Evolutionary conservation across 1,139 yeast genomes (phyloP).

Genomic region (Hyphopichia burtonii): DNA sequence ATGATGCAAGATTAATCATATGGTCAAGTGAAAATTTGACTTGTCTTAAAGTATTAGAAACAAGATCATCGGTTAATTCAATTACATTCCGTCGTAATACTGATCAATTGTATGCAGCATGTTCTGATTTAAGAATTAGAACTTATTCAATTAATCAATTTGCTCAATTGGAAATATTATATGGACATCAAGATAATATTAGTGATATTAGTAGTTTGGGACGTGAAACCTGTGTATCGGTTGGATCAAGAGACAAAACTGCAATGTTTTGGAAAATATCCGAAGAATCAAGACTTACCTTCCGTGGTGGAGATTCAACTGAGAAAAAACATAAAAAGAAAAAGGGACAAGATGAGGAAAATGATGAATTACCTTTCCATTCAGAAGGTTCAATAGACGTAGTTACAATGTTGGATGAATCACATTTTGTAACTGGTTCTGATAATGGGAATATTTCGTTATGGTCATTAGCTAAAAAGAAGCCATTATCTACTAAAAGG

Average conservation of each 20-base stretch:
- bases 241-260: conserved; percentile 91
- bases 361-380: conserved; percentile 37
- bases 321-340: conserved; percentile 43
- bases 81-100: conserved; percentile 75
- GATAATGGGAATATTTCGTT: conserved; percentile 87
- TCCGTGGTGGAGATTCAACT: conserved; percentile 79
- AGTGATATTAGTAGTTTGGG: conserved; percentile 76
- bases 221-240: conserved; percentile 91
- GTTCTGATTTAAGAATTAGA: conserved; percentile 88
- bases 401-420: conserved; percentile 87
- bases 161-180: conserved; percentile 84
- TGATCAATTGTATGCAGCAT: conserved; percentile 87
- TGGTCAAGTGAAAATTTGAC: conserved; percentile 83
- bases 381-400: conserved; percentile 91
- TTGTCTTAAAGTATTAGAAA: conserved; percentile 73
- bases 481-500: conserved; percentile 70
- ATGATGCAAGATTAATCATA: conserved; percentile 73
- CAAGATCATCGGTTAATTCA: conserved; percentile 71
- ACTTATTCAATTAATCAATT: conserved; percentile 83
- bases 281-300: conserved; percentile 90
- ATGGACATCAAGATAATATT: conserved; percentile 93
- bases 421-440: conserved; percentile 89
- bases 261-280: conserved; percentile 96
- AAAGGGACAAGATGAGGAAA: conserved; percentile 23
- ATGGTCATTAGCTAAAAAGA: conserved; percentile 90